Evolutionary conservation across 2,329 filamentous ascomycete species (phyloP).

Genomic region (Aspergillus fischeri): DNA sequence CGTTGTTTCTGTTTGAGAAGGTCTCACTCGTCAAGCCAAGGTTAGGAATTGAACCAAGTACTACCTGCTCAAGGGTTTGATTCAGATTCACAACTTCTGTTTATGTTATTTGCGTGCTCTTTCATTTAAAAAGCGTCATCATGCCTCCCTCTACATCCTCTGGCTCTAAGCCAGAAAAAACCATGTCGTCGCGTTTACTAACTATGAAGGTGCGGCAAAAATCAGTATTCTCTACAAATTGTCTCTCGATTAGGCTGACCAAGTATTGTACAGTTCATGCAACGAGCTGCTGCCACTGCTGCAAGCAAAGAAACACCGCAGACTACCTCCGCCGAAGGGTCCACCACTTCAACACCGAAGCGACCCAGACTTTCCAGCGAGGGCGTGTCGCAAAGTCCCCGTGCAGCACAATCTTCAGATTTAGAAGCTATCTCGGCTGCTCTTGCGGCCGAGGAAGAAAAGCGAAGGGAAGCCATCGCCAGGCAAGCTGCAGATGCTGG

Average conservation of each 20-base stretch:
- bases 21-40: background rate
- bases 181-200: conserved; percentile 80
- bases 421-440: conserved; percentile 39
- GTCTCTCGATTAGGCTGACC: conserved; percentile 4
- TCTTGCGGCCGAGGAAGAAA: conserved; percentile 39
- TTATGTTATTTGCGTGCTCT: background rate
- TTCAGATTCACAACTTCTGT: background rate
- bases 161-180: conserved; percentile 57
- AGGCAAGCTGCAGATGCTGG: conserved; percentile 41
- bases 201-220: conserved; percentile 68
- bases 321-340: conserved; percentile 46
- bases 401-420: conserved; percentile 28
- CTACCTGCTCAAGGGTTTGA: background rate
- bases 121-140: conserved; percentile 1
- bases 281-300: conserved; percentile 68
- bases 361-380: conserved; percentile 31
- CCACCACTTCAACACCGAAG: conserved; percentile 29
- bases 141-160: conserved; percentile 42
- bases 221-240: conserved; percentile 1
- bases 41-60: background rate
- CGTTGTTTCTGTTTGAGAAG: background rate
- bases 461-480: conserved; percentile 36
- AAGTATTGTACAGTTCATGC: conserved; percentile 66
- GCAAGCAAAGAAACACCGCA: conserved; percentile 41
- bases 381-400: conserved; percentile 14